Percentiles rank a stretch among this genome's conserved stretches.
Evolutionary conservation across 352 stramenopile species (phyloP).

Genomic region (Globisporangium solare): DNA sequence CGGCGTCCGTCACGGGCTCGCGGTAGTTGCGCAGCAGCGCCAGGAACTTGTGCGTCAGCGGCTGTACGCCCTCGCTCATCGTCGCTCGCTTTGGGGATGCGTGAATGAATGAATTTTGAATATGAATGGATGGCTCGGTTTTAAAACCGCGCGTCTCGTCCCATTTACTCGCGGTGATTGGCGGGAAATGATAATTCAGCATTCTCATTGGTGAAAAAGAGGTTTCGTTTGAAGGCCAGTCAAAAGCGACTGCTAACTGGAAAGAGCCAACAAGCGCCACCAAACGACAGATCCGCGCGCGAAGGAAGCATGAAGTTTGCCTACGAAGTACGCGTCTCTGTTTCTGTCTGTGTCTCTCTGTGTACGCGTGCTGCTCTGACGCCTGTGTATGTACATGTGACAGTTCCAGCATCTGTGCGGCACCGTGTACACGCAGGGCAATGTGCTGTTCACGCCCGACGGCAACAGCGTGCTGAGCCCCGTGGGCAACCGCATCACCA

Average conservation of each 20-base stretch:
- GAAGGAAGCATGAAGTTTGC: constrained; percentile 79
- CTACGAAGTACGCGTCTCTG: constrained; percentile 50
- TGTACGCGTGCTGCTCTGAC: no score
- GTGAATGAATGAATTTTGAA: not conserved
- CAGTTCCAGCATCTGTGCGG: constrained; percentile 92
- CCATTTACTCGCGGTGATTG: constrained; percentile 21
- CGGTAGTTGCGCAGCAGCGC: constrained; percentile 73
- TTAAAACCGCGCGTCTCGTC: constrained; percentile 2
- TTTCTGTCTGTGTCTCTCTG: no score
- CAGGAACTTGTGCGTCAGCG: constrained; percentile 67
- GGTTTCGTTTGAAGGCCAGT: constrained; percentile 22
- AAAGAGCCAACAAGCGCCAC: constrained; percentile 12
- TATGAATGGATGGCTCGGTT: not conserved
- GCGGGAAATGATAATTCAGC: constrained; percentile 11
- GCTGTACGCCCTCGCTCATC: constrained; percentile 22
- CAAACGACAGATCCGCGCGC: constrained; percentile 15
- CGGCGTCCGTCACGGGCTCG: constrained; percentile 70
- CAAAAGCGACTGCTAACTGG: constrained; percentile 18
- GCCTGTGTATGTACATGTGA: not conserved
- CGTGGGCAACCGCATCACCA: constrained; percentile 92
- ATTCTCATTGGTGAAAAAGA: constrained; percentile 29
- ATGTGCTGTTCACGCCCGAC: constrained; percentile 91
- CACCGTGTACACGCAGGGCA: constrained; percentile 92
- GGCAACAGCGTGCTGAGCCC: constrained; percentile 90
- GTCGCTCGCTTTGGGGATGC: constrained; percentile 10